Conservation (phyloP, 2,329 filamentous ascomycete genomes). For the Clarireedia sp. region DNA sequence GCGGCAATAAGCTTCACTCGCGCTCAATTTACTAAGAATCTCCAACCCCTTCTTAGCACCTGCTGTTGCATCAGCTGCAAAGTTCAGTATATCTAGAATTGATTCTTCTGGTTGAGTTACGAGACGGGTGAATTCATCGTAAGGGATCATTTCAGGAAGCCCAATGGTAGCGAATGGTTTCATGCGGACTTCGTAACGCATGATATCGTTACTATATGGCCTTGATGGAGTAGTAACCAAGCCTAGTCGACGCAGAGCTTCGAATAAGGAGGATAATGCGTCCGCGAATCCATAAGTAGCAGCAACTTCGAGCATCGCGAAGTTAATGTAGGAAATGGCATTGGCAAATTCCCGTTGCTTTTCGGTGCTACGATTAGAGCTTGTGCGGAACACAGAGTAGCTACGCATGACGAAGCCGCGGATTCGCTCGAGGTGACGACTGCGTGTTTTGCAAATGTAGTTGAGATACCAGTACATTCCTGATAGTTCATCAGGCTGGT, state of each 20-base stretch:
- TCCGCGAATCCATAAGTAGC: constrained; percentile 48
- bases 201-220: constrained; percentile 47
- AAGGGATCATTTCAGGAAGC: constrained; percentile 49
- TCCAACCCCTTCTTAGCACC: constrained; percentile 47
- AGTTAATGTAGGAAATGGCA: constrained; percentile 48
- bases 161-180: constrained; percentile 57
- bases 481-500: constrained; percentile 74
- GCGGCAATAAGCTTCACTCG: constrained; percentile 46
- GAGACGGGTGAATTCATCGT: constrained; percentile 41
- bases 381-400: constrained; percentile 13
- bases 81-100: constrained; percentile 28
- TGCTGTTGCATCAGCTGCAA: constrained; percentile 28
- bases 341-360: constrained; percentile 35
- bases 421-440: constrained; percentile 60
- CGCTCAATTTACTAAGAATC: constrained; percentile 43
- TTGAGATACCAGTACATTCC: constrained; percentile 90
- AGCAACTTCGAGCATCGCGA: constrained; percentile 56
- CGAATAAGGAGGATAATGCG: constrained; percentile 44
- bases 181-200: constrained; percentile 63
- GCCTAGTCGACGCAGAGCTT: constrained; percentile 35
- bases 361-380: constrained; percentile 9
- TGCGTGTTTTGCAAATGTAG: constrained; percentile 59
- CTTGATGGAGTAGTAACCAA: constrained; percentile 34
- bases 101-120: constrained; percentile 35
- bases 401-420: constrained; percentile 49